phyloP scores from a whole-genome alignment of 2,329 filamentous ascomycete species.

The Beauveria asiatica region DNA sequence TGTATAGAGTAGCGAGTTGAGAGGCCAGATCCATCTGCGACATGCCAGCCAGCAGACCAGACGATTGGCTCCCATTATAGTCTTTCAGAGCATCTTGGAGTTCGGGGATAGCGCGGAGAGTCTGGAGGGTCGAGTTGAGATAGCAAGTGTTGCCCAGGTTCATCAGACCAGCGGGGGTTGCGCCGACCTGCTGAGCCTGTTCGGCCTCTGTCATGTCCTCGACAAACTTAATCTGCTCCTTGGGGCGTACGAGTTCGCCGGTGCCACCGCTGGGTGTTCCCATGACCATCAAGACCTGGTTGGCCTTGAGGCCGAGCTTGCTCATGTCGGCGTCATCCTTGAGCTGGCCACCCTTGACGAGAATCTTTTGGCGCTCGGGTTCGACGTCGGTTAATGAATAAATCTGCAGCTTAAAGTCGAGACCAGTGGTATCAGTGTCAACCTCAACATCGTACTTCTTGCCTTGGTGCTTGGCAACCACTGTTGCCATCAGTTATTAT shows the following conservation, averaged over 20 bases:
- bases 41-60: constrained; percentile 35
- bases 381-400: constrained; percentile 94
- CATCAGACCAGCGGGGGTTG: constrained; percentile 76
- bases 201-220: constrained; percentile 98
- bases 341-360: constrained; percentile 88
- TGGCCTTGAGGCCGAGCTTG: constrained; percentile 75
- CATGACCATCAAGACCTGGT: constrained; percentile 92
- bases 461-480: constrained; percentile 89
- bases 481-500: constrained; percentile 33
- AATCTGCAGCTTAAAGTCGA: constrained; percentile 91
- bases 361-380: constrained; percentile 89
- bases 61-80: constrained; percentile 33
- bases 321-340: constrained; percentile 90
- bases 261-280: constrained; percentile 69
- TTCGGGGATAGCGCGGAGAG: constrained; percentile 80
- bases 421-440: constrained; percentile 73
- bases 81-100: constrained; percentile 68
- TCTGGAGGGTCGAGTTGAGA: constrained; percentile 94
- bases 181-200: constrained; percentile 70
- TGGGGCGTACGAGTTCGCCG: constrained; percentile 58
- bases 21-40: constrained; percentile 61
- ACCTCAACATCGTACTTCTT: constrained; percentile 94
- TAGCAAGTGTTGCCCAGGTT: constrained; percentile 99
- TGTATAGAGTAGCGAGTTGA: constrained; percentile 75
- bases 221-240: constrained; percentile 75